Percentiles rank a stretch among this genome's conserved stretches.
These are phyloP conservation scores for Calocybe gangraenosa DNA, from an alignment of 768 basidiomycete species.

Conservation along the genomic window DNA sequence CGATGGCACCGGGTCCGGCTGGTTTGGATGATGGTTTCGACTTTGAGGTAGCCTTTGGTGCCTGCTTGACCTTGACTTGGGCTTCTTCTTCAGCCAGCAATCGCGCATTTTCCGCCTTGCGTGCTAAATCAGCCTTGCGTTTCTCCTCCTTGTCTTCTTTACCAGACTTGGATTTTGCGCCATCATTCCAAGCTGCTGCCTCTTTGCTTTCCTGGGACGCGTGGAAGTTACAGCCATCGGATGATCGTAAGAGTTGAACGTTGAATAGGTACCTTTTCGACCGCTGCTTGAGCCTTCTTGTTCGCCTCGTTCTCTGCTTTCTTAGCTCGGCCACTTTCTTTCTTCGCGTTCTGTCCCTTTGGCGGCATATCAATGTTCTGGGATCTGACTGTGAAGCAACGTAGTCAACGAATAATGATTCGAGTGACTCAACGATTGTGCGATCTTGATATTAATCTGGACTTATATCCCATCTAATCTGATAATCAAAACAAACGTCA, in stretches of 20 bases:
- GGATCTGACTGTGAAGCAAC: neutral
- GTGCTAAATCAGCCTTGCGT: slow-evolving; percentile 72
- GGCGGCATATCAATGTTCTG: slow-evolving; percentile 65
- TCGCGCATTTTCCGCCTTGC: slow-evolving; percentile 83
- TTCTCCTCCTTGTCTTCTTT: slow-evolving; percentile 79
- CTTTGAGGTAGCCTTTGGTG: slow-evolving; percentile 62
- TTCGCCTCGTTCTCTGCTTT: slow-evolving; percentile 89
- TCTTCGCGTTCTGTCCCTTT: slow-evolving; percentile 87
- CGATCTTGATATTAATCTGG: too few relatives aligned
- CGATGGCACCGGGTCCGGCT: slow-evolving; percentile 82
- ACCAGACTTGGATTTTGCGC: slow-evolving; percentile 54
- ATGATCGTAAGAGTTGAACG: too few relatives aligned
- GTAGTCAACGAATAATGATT: neutral
- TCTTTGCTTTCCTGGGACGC: slow-evolving; percentile 63
- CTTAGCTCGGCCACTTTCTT: slow-evolving; percentile 84
- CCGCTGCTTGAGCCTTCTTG: slow-evolving; percentile 60
- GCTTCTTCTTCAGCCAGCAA: slow-evolving; percentile 87
- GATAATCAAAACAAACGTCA: neutral
- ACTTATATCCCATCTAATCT: slow-evolving; percentile 17
- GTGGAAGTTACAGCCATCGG: neutral
- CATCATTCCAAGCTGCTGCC: slow-evolving; percentile 60
- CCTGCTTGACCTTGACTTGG: slow-evolving; percentile 55
- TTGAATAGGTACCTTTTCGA: slow-evolving; percentile 51
- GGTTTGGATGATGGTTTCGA: slow-evolving; percentile 41
- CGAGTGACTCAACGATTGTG: slow-evolving; percentile 7